Percentiles rank a stretch among this genome's conserved stretches.
Evolutionary conservation across 345 rosid species (phyloP).

Genomic region (Hibiscus tridactylites): DNA sequence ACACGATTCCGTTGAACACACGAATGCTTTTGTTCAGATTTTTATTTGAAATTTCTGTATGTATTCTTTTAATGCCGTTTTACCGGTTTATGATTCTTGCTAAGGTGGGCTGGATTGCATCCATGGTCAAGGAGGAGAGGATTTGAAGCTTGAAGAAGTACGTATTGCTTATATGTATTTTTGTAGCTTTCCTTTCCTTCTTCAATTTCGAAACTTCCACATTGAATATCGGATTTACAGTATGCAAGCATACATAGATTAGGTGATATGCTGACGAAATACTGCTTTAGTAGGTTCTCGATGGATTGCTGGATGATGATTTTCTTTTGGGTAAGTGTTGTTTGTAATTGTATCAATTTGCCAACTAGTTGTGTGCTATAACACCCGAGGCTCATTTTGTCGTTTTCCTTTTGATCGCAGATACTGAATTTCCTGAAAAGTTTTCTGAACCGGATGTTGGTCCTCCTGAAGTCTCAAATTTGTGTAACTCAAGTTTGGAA

Average conservation of each 20-base stretch:
- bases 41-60: not conserved
- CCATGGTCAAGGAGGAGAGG: conserved; percentile 34
- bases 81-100: conserved; percentile 3
- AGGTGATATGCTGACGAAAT: conserved; percentile 13
- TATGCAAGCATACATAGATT: not conserved
- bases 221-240: not conserved
- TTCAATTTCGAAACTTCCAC: not conserved
- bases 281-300: conserved; percentile 54
- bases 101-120: conserved; percentile 39
- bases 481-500: conserved; percentile 34
- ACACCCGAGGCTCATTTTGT: not conserved
- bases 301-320: conserved; percentile 62
- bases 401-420: conserved; percentile 28
- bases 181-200: not conserved
- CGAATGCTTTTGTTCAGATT: not conserved
- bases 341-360: conserved; percentile 2
- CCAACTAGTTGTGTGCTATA: not conserved
- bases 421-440: conserved; percentile 29
- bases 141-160: conserved; percentile 52
- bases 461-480: conserved; percentile 17
- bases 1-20: not conserved
- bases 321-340: conserved; percentile 38
- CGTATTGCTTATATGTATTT: conserved; percentile 15
- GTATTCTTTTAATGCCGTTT: conserved; percentile 8
- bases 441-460: conserved; percentile 27